Evolutionary conservation across 2,329 filamentous ascomycete species (phyloP), one percentile per base, ranked within the genome.

Genomic region (Erysiphe pulchra): DNA sequence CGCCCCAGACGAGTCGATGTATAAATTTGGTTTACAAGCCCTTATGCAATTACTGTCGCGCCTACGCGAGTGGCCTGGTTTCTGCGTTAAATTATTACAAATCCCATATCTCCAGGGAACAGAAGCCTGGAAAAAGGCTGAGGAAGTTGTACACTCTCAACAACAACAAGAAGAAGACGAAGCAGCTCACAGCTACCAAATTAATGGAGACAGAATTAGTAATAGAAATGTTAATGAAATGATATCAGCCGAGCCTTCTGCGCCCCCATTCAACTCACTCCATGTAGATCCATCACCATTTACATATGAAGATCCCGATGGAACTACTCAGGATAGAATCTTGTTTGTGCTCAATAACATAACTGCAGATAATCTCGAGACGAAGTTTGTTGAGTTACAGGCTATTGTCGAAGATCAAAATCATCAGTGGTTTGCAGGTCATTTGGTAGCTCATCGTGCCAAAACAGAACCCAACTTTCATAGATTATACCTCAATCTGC

Each of bases 391-490:
- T 45, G 85, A 94, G 52, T 71, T 98, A 34, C 77, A 75, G 44
- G 77, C 83, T 36, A 75, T 81, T 40, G 64, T 98, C 42, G 76
- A 84, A 44, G 73, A 80, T 45, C 76, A 77, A 52, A 80, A 94
- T 59, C 81, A 92, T 55, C 84, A 92, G 57, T 98, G 90, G 90
- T 98, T 98, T 57, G 90, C 92, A 7, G 77, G 77, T 42, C 92
- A 95, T 56, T 68, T 98, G 10, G 90, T 98, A 2, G 87, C 94
- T 57, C 83, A 94, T 59, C 83, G 92, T 41, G 92, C 87, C 31
- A 95, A 94, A 62, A 78, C 93, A 67, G 87, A 98, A 59, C 86
- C 87, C 6, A 98, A 98, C 60, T 95, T 92, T 57, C 90, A 98
- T 54, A 72, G 80, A 48, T 73, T 98, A 18, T 98, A 98, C 58